phyloP scores from a whole-genome alignment of 331 rosid genomes.

The Quercus lobata region DNA sequence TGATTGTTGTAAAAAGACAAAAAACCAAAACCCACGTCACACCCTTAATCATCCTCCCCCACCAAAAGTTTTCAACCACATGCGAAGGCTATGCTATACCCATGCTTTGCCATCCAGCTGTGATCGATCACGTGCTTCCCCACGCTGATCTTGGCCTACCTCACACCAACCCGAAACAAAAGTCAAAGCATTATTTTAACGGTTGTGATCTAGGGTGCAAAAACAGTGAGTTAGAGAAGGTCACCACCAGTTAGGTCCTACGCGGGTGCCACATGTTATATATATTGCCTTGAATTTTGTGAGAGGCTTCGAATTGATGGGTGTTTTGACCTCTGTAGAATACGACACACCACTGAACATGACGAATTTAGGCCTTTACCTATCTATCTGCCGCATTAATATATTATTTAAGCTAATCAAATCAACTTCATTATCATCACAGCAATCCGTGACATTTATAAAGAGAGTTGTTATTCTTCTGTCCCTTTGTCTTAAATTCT shows the following conservation, averaged over 20 bases:
- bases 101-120: slow-evolving; percentile 40
- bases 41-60: slow-evolving; percentile 18
- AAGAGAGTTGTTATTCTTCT: not conserved
- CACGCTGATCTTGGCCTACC: slow-evolving; percentile 15
- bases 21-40: slow-evolving; percentile 6
- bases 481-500: slow-evolving; percentile 16
- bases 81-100: slow-evolving; percentile 24
- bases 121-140: slow-evolving; percentile 12
- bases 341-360: slow-evolving; percentile 23
- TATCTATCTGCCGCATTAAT: slow-evolving; percentile 22
- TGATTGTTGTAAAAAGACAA: slow-evolving; percentile 20
- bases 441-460: slow-evolving; percentile 10
- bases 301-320: slow-evolving; percentile 18
- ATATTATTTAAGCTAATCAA: too few relatives aligned
- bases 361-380: slow-evolving; percentile 13
- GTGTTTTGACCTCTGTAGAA: slow-evolving; percentile 33
- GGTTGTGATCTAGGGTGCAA: slow-evolving; percentile 17
- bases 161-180: not conserved
- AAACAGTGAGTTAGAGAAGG: not conserved
- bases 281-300: slow-evolving; percentile 21
- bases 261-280: slow-evolving; percentile 31
- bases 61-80: slow-evolving; percentile 24
- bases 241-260: slow-evolving; percentile 5
- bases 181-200: not conserved
- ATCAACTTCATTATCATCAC: slow-evolving; percentile 9